Evolutionary conservation across 1,284 basidiomycete species (phyloP).

Genomic region (Thecaphora thlaspeos): DNA sequence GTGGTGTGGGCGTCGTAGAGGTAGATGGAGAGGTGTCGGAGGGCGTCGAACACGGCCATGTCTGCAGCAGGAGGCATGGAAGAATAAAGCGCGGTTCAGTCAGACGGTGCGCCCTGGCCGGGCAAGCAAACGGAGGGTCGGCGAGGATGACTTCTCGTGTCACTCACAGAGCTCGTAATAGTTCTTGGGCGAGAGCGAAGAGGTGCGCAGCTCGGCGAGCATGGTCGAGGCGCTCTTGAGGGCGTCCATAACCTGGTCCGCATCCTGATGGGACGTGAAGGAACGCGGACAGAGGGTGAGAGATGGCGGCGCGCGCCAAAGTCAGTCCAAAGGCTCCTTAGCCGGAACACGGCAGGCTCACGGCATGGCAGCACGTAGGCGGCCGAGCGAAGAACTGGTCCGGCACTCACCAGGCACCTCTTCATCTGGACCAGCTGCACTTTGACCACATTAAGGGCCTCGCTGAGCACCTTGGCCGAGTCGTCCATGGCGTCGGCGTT

Average conservation of each 20-base stretch:
- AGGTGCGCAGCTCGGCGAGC: constrained; percentile 54
- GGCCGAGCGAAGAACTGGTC: background rate
- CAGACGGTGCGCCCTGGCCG: too few relatives aligned
- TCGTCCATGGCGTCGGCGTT: constrained; percentile 51
- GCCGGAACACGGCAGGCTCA: too few relatives aligned
- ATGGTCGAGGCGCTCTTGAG: constrained; percentile 56
- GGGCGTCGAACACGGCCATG: constrained; percentile 56
- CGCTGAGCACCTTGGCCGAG: constrained; percentile 49
- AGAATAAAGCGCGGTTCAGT: too few relatives aligned
- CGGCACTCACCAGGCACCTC: constrained; percentile 33
- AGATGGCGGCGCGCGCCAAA: too few relatives aligned
- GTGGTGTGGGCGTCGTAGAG: constrained; percentile 54
- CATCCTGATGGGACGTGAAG: constrained; percentile 11
- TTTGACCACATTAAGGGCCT: constrained; percentile 55
- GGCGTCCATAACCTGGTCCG: constrained; percentile 57
- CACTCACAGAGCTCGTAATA: constrained; percentile 56
- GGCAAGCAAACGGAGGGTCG: background rate
- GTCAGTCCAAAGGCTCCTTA: too few relatives aligned
- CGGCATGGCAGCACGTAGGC: too few relatives aligned
- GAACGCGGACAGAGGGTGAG: too few relatives aligned
- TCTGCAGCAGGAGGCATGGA: constrained; percentile 25
- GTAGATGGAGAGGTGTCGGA: constrained; percentile 55
- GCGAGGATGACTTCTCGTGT: background rate
- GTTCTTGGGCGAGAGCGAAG: constrained; percentile 52
- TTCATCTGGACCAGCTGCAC: constrained; percentile 56